Conservation (phyloP, 805 yeast species). For the Spencermartinsiella europaea region DNA sequence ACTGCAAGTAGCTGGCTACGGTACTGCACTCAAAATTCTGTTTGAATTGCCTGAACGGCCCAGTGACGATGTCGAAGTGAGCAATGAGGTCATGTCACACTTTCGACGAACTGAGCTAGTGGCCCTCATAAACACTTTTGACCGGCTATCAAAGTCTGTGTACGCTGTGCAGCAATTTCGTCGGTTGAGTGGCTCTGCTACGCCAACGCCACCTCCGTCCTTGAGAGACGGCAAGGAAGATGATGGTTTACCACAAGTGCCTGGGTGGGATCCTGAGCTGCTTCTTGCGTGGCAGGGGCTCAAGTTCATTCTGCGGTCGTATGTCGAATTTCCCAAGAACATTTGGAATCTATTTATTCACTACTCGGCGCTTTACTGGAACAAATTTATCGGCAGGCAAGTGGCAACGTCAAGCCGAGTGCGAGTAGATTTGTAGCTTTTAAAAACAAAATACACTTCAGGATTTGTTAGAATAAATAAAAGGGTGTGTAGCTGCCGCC, state of each 20-base stretch:
- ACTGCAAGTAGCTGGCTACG: slow-evolving; percentile 94
- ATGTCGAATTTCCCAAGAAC: slow-evolving; percentile 63
- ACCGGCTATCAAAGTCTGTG: slow-evolving; percentile 81
- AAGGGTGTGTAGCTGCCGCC: no score
- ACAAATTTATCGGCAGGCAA: slow-evolving; percentile 56
- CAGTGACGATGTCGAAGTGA: slow-evolving; percentile 37
- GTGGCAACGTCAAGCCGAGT: neutral
- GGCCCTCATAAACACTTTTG: slow-evolving; percentile 87
- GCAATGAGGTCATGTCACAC: slow-evolving; percentile 47
- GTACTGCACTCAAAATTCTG: slow-evolving; percentile 86
- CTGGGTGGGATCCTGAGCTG: slow-evolving; percentile 48
- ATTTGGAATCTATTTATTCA: slow-evolving; percentile 47
- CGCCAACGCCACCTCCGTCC: neutral
- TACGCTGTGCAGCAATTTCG: slow-evolving; percentile 65
- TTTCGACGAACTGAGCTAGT: slow-evolving; percentile 79
- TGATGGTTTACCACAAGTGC: no score
- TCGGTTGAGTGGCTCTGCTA: slow-evolving; percentile 17
- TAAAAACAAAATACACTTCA: neutral
- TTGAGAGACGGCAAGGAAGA: slow-evolving; percentile 12
- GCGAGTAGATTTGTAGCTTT: slow-evolving; percentile 3
- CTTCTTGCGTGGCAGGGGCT: slow-evolving; percentile 54
- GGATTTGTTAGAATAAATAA: neutral
- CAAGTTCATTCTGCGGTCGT: slow-evolving; percentile 59
- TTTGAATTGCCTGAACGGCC: slow-evolving; percentile 66
- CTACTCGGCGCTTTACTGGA: slow-evolving; percentile 60